A percentile compares a stretch with the other conserved stretches of the same genome.
Conservation (phyloP, 192 early-diverging fungal species). For the Backusella sp. region DNA sequence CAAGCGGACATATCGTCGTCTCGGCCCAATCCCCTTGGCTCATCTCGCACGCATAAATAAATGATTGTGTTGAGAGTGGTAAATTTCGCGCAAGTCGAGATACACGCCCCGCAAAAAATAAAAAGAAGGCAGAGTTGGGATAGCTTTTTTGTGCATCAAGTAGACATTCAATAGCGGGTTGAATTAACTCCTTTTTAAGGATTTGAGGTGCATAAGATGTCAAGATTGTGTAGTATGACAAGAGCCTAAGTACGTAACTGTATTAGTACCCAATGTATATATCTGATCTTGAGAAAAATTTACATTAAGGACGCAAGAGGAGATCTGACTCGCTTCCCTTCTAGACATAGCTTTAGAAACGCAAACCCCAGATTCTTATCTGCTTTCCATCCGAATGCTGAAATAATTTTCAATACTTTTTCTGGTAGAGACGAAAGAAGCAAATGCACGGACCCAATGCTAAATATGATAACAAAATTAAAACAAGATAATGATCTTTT, state of each 20-base stretch:
- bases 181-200: constrained; percentile 25
- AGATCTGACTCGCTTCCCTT: constrained; percentile 47
- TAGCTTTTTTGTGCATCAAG: constrained; percentile 35
- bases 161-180: constrained; percentile 36
- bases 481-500: not conserved
- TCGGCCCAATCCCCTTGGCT: constrained; percentile 37
- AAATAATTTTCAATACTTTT: constrained; percentile 39
- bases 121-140: constrained; percentile 38
- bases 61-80: constrained; percentile 36
- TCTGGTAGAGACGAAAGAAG: constrained; percentile 27
- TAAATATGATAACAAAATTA: not conserved
- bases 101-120: constrained; percentile 37
- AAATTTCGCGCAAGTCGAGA: constrained; percentile 34
- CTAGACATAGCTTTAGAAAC: constrained; percentile 43
- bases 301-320: constrained; percentile 56
- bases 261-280: not conserved
- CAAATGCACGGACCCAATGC: constrained; percentile 38
- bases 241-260: constrained; percentile 6
- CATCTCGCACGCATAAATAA: constrained; percentile 30
- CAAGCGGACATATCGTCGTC: constrained; percentile 17
- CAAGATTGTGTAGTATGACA: constrained; percentile 32
- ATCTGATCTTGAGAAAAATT: not conserved
- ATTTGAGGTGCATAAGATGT: constrained; percentile 38
- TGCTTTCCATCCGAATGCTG: constrained; percentile 53
- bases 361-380: constrained; percentile 56